Conservation (phyloP, 2,329 filamentous ascomycete species). For the Amauroascus niger region DNA sequence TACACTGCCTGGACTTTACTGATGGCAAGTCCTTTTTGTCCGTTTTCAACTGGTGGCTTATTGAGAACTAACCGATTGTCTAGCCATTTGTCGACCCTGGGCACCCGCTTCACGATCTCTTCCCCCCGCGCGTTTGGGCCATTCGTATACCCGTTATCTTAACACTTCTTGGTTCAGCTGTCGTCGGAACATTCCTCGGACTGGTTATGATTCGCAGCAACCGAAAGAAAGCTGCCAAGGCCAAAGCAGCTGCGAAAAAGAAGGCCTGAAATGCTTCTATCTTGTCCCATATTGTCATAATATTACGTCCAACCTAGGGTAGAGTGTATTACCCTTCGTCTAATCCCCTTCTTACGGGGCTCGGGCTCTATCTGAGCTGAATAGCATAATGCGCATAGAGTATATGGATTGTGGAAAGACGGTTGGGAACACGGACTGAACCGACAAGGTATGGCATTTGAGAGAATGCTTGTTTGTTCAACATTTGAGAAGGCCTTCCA, state of each 20-base stretch:
- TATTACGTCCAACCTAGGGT: neutral
- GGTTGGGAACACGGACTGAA: neutral
- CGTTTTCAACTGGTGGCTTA: neutral
- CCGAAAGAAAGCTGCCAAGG: slow-evolving; percentile 92
- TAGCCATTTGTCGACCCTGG: slow-evolving; percentile 95
- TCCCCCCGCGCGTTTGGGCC: slow-evolving; percentile 95
- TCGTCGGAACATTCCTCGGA: slow-evolving; percentile 90
- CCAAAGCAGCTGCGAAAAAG: slow-evolving; percentile 73
- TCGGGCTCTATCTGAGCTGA: neutral
- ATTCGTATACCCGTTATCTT: slow-evolving; percentile 97
- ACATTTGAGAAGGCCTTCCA: neutral
- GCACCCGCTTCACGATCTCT: slow-evolving; percentile 87
- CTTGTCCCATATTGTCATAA: neutral
- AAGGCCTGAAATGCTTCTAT: slow-evolving; percentile 51
- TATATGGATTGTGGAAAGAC: neutral
- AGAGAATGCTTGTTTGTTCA: neutral
- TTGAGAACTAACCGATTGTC: slow-evolving; percentile 8
- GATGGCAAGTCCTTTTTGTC: slow-evolving; percentile 57
- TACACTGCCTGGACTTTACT: slow-evolving; percentile 96
- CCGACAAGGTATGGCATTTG: neutral
- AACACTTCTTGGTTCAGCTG: slow-evolving; percentile 78
- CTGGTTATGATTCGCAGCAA: slow-evolving; percentile 99
- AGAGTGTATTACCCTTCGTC: neutral
- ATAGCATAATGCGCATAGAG: neutral
- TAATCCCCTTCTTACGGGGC: neutral